A percentile compares a stretch with the other conserved stretches of the same genome.
Evolutionary conservation across 805 yeast genomes (phyloP).

Genomic region (Wickerhamiella qilinensis): DNA sequence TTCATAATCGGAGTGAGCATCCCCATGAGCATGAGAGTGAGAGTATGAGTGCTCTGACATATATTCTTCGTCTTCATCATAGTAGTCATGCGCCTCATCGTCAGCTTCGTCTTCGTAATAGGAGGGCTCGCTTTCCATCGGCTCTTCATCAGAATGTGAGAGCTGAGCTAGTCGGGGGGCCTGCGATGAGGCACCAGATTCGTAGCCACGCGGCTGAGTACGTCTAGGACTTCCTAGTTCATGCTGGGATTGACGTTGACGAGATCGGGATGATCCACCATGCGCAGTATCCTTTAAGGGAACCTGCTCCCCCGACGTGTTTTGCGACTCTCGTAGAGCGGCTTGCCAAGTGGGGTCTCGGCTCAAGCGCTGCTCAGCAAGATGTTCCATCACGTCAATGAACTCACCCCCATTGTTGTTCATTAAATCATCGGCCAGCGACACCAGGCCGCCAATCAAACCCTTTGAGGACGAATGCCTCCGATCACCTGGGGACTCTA

Average conservation of each 20-base stretch:
- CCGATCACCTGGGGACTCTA: too few species aligned
- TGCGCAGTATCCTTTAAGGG: too few species aligned
- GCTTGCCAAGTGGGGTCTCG: too few species aligned
- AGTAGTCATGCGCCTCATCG: slow-evolving; percentile 16
- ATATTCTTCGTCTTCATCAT: slow-evolving; percentile 11
- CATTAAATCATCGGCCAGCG: slow-evolving; percentile 67
- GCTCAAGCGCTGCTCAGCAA: slow-evolving; percentile 38
- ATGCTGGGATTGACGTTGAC: too few species aligned
- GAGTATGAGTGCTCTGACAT: slow-evolving; percentile 1
- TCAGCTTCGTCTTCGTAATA: slow-evolving; percentile 21
- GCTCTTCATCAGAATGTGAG: too few species aligned
- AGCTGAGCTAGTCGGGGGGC: too few species aligned
- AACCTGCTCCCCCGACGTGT: too few species aligned
- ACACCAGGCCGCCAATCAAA: slow-evolving; percentile 28
- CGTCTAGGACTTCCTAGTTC: slow-evolving; percentile 19
- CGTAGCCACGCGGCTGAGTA: too few species aligned
- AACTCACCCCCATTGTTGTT: slow-evolving; percentile 65
- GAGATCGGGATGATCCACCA: too few species aligned
- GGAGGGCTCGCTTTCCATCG: slow-evolving; percentile 20
- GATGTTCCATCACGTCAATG: slow-evolving; percentile 61
- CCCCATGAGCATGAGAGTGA: slow-evolving; percentile 11
- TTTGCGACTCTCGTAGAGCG: too few species aligned
- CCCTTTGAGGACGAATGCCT: too few species aligned
- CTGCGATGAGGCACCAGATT: too few species aligned
- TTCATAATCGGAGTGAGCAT: slow-evolving; percentile 24